Evolutionary conservation across 805 yeast species (phyloP).

Genomic region (Lachancea mirantina): DNA sequence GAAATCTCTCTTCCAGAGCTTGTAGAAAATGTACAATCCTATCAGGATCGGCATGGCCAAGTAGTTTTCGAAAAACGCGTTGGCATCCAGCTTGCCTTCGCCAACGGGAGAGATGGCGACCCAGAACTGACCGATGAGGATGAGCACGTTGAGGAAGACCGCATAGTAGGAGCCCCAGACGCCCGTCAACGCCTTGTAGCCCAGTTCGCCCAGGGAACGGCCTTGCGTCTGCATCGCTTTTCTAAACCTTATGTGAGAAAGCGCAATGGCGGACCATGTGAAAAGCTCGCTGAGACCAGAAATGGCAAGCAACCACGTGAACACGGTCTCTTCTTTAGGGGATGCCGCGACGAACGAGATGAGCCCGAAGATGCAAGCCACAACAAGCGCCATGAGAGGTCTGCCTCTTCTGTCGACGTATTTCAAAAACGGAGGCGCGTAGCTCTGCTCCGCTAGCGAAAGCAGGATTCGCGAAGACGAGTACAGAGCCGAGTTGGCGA

Average conservation of each 20-base stretch:
- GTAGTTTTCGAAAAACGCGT: constrained; percentile 38
- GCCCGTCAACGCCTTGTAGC: constrained; percentile 47
- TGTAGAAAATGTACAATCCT: constrained; percentile 39
- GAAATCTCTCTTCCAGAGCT: constrained; percentile 42
- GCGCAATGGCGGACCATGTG: constrained; percentile 54
- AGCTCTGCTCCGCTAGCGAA: constrained; percentile 66
- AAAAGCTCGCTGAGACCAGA: constrained; percentile 56
- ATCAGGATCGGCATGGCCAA: constrained; percentile 43
- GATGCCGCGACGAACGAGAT: constrained; percentile 65
- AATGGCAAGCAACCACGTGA: constrained; percentile 57
- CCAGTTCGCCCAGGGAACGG: constrained; percentile 42
- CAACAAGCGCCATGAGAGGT: constrained; percentile 49
- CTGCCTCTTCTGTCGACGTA: constrained; percentile 54
- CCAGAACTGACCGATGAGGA: constrained; percentile 58
- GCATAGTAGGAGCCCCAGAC: constrained; percentile 48
- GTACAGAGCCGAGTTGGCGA: constrained; percentile 69
- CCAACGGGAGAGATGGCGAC: constrained; percentile 53
- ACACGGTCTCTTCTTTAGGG: constrained; percentile 48
- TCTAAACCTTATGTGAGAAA: constrained; percentile 53
- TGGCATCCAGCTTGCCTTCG: constrained; percentile 32
- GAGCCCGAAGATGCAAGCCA: constrained; percentile 48
- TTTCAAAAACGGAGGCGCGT: constrained; percentile 50
- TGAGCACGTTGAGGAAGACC: constrained; percentile 40
- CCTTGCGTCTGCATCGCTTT: constrained; percentile 51
- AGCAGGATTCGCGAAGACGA: constrained; percentile 64